phyloP scores from a whole-genome alignment of 495 filamentous ascomycete species.

The Chaetomium fimeti region DNA sequence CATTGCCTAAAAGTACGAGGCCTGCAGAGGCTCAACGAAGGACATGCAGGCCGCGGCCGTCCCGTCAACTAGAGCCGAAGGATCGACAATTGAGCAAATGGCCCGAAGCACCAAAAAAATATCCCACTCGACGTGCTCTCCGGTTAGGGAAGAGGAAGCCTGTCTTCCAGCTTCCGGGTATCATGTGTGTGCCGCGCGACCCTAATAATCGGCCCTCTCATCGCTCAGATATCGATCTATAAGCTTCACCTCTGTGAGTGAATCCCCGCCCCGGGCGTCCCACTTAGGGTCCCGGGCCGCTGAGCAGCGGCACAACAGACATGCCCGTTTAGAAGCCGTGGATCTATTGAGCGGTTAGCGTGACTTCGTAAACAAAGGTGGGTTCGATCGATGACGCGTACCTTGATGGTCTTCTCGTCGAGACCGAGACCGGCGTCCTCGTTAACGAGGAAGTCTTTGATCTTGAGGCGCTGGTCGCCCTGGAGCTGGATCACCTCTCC shows the following conservation, averaged over 20 bases:
- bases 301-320: conserved; percentile 35
- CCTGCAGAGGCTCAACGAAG: conserved; percentile 30
- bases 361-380: conserved; percentile 7
- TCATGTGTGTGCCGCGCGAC: conserved; percentile 32
- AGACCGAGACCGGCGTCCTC: conserved; percentile 89
- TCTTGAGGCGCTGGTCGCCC: conserved; percentile 97
- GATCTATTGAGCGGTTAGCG: conserved; percentile 46
- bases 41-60: conserved; percentile 29
- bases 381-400: conserved; percentile 37
- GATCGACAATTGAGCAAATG: conserved; percentile 29
- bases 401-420: conserved; percentile 96
- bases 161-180: conserved; percentile 32
- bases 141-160: conserved; percentile 22
- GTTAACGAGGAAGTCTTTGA: conserved; percentile 94
- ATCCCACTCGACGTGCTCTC: conserved; percentile 17
- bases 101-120: conserved; percentile 25
- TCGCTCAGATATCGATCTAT: conserved; percentile 25
- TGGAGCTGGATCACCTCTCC: conserved; percentile 99
- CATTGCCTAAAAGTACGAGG: conserved; percentile 30
- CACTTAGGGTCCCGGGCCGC: conserved; percentile 21
- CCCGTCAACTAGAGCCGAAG: conserved; percentile 24
- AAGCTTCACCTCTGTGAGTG: conserved; percentile 11
- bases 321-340: conserved; percentile 68
- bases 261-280: conserved; percentile 22
- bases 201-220: conserved; percentile 15